These are phyloP conservation scores for Lachnellula arida DNA, from an alignment of 2,329 filamentous ascomycete genomes.

Conservation along the genomic window DNA sequence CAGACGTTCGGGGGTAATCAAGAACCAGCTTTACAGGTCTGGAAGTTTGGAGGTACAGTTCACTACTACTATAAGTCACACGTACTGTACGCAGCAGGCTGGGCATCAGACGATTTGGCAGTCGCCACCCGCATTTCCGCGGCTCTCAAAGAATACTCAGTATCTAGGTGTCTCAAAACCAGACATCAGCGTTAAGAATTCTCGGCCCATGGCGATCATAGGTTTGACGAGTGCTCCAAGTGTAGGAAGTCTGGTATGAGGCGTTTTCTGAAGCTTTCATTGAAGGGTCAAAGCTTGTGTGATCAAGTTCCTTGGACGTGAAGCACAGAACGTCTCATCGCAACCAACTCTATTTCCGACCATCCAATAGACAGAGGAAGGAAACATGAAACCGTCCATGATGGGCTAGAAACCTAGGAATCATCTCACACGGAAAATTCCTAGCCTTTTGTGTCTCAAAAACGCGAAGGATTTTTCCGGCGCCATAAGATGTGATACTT, in stretches of 20 bases:
- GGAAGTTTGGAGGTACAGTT: no score
- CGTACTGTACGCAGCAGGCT: no score
- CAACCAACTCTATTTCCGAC: background rate
- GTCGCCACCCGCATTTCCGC: no score
- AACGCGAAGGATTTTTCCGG: background rate
- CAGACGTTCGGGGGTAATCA: no score
- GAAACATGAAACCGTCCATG: background rate
- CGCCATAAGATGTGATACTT: slow-evolving; percentile 1
- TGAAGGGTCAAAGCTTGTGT: background rate
- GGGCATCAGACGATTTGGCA: no score
- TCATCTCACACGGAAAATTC: background rate
- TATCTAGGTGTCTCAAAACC: no score
- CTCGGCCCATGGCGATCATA: background rate
- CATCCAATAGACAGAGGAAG: background rate
- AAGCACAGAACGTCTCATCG: background rate
- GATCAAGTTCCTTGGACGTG: background rate
- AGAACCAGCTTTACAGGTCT: no score
- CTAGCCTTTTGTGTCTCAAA: background rate
- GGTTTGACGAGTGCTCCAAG: background rate
- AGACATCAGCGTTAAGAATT: background rate
- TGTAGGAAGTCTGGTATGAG: background rate
- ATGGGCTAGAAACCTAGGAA: background rate
- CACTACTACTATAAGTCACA: no score
- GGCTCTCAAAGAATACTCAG: no score
- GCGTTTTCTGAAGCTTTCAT: background rate